Conservation (phyloP, 2,329 filamentous ascomycete species). For the Neopestalotiopsis rosae region DNA sequence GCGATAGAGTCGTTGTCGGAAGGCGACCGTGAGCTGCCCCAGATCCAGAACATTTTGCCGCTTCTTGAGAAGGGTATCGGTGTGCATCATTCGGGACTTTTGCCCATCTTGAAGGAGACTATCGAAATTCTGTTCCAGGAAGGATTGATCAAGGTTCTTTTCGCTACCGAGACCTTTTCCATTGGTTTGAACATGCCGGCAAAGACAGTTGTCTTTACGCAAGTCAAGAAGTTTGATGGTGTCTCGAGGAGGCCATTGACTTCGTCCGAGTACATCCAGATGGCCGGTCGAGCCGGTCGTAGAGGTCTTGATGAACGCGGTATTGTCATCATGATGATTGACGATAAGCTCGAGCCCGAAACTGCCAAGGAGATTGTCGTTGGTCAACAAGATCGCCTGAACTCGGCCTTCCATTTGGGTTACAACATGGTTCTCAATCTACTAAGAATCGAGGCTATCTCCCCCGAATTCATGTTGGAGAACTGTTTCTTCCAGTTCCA, state of each 20-base stretch:
- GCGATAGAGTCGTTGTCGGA: slow-evolving; percentile 93
- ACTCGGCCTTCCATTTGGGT: slow-evolving; percentile 95
- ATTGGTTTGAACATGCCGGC: slow-evolving; percentile 99
- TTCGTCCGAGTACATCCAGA: slow-evolving; percentile 96
- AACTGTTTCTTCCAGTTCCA: slow-evolving; percentile 98
- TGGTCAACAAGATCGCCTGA: slow-evolving; percentile 94
- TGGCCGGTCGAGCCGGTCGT: slow-evolving; percentile 96
- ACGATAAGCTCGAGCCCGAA: slow-evolving; percentile 92
- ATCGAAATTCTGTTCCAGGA: slow-evolving; percentile 99
- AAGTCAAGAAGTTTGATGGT: slow-evolving; percentile 94
- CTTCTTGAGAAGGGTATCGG: slow-evolving; percentile 90
- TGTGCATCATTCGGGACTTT: slow-evolving; percentile 93
- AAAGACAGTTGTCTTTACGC: slow-evolving; percentile 98
- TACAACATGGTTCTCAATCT: slow-evolving; percentile 99
- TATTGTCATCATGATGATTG: slow-evolving; percentile 99
- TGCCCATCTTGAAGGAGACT: slow-evolving; percentile 96
- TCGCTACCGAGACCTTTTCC: slow-evolving; percentile 98
- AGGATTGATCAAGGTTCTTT: slow-evolving; percentile 95
- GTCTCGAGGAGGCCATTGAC: slow-evolving; percentile 81
- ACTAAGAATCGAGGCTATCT: slow-evolving; percentile 97
- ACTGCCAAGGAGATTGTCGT: slow-evolving; percentile 95
- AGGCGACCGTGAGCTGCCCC: slow-evolving; percentile 85
- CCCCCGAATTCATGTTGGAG: slow-evolving; percentile 98
- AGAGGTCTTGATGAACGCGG: slow-evolving; percentile 96
- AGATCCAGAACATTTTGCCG: slow-evolving; percentile 89